Evolutionary conservation across 495 filamentous ascomycete genomes (phyloP).

Genomic region (Cudoniella acicularis): DNA sequence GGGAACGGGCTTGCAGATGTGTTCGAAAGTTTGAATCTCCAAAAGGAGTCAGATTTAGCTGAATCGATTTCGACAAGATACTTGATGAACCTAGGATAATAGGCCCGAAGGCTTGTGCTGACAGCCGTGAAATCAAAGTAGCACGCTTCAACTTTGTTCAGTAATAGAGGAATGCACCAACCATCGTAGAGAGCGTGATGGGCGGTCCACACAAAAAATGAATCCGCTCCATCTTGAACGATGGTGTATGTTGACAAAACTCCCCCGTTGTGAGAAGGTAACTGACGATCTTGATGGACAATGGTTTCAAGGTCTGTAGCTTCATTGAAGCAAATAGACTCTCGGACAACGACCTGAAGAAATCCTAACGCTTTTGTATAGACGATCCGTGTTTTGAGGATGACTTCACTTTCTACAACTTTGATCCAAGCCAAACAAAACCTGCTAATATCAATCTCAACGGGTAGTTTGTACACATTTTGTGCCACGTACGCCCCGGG

Average conservation of each 20-base stretch:
- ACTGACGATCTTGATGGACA: background rate
- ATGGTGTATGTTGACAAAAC: constrained; percentile 26
- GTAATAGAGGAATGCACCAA: constrained; percentile 57
- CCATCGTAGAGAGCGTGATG: constrained; percentile 70
- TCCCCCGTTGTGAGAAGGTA: constrained; percentile 7
- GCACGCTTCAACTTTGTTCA: constrained; percentile 8
- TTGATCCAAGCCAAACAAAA: constrained; percentile 54
- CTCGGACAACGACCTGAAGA: constrained; percentile 47
- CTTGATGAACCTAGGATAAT: constrained; percentile 1
- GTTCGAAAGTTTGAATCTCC: background rate
- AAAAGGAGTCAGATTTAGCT: background rate
- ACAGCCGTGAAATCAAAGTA: background rate
- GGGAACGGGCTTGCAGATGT: background rate
- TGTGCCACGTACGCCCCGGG: constrained; percentile 57
- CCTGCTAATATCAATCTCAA: constrained; percentile 36
- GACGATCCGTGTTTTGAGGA: constrained; percentile 54
- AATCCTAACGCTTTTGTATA: constrained; percentile 41
- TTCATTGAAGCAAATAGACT: constrained; percentile 15
- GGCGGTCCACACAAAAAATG: constrained; percentile 55
- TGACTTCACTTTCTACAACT: constrained; percentile 43
- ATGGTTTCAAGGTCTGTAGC: background rate
- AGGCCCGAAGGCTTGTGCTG: background rate
- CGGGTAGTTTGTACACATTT: constrained; percentile 38
- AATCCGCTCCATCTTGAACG: background rate
- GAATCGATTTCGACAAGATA: background rate